Percentiles rank a stretch among this genome's conserved stretches.
These are phyloP conservation scores for Candida suzukii DNA, from an alignment of 805 yeast species.

Conservation along the genomic window DNA sequence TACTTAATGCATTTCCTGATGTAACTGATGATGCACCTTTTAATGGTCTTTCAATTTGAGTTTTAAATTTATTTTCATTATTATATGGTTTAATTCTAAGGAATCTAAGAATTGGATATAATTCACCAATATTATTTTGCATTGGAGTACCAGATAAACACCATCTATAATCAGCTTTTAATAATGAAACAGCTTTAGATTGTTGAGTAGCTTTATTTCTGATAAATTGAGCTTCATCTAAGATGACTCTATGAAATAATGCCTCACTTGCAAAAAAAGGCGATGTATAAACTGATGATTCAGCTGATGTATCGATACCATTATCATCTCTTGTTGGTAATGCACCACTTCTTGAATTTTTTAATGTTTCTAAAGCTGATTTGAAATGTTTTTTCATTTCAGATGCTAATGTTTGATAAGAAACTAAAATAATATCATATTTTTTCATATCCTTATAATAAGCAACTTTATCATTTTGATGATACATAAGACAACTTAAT, in stretches of 20 bases:
- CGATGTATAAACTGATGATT: slow-evolving; percentile 40
- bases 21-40: slow-evolving; percentile 21
- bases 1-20: slow-evolving; percentile 36
- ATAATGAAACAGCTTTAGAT: slow-evolving; percentile 37
- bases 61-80: slow-evolving; percentile 45
- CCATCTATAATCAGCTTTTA: slow-evolving; percentile 34
- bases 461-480: slow-evolving; percentile 35
- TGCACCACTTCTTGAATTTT: slow-evolving; percentile 16
- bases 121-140: slow-evolving; percentile 48
- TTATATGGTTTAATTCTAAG: slow-evolving; percentile 58
- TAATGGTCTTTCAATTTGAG: slow-evolving; percentile 51
- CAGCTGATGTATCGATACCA: slow-evolving; percentile 25
- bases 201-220: slow-evolving; percentile 43
- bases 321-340: slow-evolving; percentile 25
- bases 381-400: slow-evolving; percentile 66
- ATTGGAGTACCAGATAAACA: slow-evolving; percentile 57
- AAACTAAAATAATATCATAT: slow-evolving; percentile 72
- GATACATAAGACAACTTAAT: slow-evolving; percentile 53
- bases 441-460: slow-evolving; percentile 38
- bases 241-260: slow-evolving; percentile 40
- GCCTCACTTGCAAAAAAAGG: slow-evolving; percentile 56
- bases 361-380: slow-evolving; percentile 27
- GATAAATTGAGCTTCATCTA: slow-evolving; percentile 53
- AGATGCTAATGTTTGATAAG: slow-evolving; percentile 71
- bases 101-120: slow-evolving; percentile 45